These are phyloP conservation scores for Phialophora verrucosa DNA, from an alignment of 2,329 filamentous ascomycete genomes.

Conservation along the genomic window DNA sequence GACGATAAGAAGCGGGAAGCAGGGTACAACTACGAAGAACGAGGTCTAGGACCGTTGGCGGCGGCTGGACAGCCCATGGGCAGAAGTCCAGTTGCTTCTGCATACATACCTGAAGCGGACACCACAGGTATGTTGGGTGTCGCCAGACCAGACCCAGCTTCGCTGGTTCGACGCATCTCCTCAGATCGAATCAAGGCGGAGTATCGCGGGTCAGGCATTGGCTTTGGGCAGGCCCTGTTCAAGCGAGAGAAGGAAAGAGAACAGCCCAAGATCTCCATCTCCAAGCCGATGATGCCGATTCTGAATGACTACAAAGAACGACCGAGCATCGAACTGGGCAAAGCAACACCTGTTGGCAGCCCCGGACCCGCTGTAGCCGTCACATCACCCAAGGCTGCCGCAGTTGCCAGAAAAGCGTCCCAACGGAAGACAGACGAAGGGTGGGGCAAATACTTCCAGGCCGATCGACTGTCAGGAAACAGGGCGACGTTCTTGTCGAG, in stretches of 20 bases:
- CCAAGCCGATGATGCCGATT: slow-evolving; percentile 39
- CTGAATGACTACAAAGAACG: slow-evolving; percentile 35
- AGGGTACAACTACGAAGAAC: slow-evolving; percentile 52
- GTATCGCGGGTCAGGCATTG: slow-evolving; percentile 32
- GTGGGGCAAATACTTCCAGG: slow-evolving; percentile 57
- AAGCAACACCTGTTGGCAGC: slow-evolving; percentile 26
- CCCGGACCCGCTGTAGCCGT: slow-evolving; percentile 24
- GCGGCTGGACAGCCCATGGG: slow-evolving; percentile 53
- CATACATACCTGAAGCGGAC: slow-evolving; percentile 38
- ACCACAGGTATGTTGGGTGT: slow-evolving; percentile 48
- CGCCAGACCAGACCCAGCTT: slow-evolving; percentile 43
- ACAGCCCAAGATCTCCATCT: slow-evolving; percentile 35
- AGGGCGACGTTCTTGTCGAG: slow-evolving; percentile 27
- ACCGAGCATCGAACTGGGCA: slow-evolving; percentile 38
- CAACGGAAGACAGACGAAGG: slow-evolving; percentile 54
- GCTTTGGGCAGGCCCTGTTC: slow-evolving; percentile 35
- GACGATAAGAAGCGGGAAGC: slow-evolving; percentile 59
- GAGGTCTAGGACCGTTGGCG: slow-evolving; percentile 52
- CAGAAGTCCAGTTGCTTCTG: slow-evolving; percentile 49
- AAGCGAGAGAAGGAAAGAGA: slow-evolving; percentile 37
- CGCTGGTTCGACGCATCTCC: slow-evolving; percentile 40
- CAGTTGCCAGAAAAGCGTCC: slow-evolving; percentile 31
- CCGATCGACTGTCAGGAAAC: slow-evolving; percentile 40
- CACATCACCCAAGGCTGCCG: slow-evolving; percentile 20
- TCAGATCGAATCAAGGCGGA: slow-evolving; percentile 29